Base-by-base conservation (phyloP, 1,284 basidiomycete genomes). In the Ustilago curta region DNA sequence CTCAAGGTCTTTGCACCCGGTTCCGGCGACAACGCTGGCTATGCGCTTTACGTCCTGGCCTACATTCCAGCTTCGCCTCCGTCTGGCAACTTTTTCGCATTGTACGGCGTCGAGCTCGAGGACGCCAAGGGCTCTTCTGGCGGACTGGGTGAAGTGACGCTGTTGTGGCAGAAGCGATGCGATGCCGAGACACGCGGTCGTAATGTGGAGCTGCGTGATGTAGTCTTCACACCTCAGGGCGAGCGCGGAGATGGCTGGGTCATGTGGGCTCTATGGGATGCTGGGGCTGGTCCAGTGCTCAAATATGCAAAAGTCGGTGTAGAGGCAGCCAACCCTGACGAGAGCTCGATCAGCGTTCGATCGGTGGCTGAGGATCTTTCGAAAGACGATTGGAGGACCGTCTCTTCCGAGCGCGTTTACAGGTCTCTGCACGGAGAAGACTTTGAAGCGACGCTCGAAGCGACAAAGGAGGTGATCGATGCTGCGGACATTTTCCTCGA, bases 221-320 rank as follows among this genome's bases (percentile, higher is more conserved):
- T 80, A 9, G 68, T 58, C 39, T 70, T 83, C 25, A 75, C 61
- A 12, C 70, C 63, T 4, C 53, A 60, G 31, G 61, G 61, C 48
- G 58, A 58, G 21, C 43, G 49, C 4, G 57, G 58, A n/a, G 69
- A 75, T 8, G 67, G 64, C 14, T 79, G 77, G 77, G 65, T 64
- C 32, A 71, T 81, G 40, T 82, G 82, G 82, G 68, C 80, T 5
- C 51, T 81, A 14, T 83, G 82, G 82, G 79, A 83, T 59, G 72
- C 77, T 18, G 76, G 71, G 11, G 73, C 72, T 9, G 76, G 70
- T 19, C 69, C 78, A 1, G 48, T 82, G 19, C 59, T 79, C 58
- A 76, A 79, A 21, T 70, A 76, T 37, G 58, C 68, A 31, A 66
- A 61, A 39, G 70, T 78, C 7, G 63, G 60, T 29, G 70, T 74